A percentile compares a stretch with the other conserved stretches of the same genome.
phyloP scores from a whole-genome alignment of 495 filamentous ascomycete species.

The Talaromyces stipitatus region DNA sequence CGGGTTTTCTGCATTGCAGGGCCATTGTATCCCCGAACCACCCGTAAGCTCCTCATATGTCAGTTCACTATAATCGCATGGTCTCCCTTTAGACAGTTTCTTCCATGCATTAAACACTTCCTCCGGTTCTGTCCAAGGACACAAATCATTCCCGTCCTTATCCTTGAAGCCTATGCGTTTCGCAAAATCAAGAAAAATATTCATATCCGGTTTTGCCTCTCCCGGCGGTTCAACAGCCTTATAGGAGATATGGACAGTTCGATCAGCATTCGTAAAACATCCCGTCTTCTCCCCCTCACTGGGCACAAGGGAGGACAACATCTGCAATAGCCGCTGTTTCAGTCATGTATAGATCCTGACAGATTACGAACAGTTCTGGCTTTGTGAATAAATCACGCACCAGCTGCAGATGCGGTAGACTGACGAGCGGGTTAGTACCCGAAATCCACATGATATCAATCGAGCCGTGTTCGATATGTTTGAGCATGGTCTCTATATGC shows the following conservation, averaged over 20 bases:
- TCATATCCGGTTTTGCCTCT: constrained; percentile 8
- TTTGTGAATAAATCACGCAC: neutral
- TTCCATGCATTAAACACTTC: constrained; percentile 18
- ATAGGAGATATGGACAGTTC: constrained; percentile 14
- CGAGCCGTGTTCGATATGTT: neutral
- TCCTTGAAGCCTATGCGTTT: constrained; percentile 13
- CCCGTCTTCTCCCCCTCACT: constrained; percentile 18
- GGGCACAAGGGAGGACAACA: constrained; percentile 15
- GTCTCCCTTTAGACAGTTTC: constrained; percentile 11
- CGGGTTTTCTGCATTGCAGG: neutral
- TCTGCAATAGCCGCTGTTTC: neutral
- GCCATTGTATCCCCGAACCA: neutral
- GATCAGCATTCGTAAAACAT: constrained; percentile 17
- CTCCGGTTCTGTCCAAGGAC: constrained; percentile 9
- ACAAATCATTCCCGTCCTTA: constrained; percentile 13
- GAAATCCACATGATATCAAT: constrained; percentile 1
- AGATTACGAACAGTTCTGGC: neutral
- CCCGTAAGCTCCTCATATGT: neutral
- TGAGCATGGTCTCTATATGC: constrained; percentile 5
- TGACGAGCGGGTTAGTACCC: neutral
- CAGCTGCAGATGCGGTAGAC: neutral
- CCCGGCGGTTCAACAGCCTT: constrained; percentile 15
- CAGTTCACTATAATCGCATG: constrained; percentile 14
- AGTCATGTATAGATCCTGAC: neutral
- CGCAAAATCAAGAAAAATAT: constrained; percentile 17